phyloP scores from a whole-genome alignment of 176 grass and related monocot species.

The Otatea glauca region DNA sequence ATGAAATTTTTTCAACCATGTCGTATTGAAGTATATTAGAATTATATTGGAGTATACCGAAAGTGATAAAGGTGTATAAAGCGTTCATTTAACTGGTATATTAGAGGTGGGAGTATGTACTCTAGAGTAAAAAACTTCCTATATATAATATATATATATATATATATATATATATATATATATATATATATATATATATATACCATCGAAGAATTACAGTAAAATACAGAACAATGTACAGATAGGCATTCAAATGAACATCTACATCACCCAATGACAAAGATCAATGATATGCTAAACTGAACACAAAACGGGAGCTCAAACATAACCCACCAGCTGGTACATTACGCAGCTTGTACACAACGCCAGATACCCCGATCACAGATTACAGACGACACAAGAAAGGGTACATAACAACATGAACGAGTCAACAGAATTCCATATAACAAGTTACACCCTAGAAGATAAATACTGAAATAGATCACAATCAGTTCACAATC shows the following conservation, averaged over 20 bases:
- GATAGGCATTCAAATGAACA: neutral
- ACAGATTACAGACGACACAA: neutral
- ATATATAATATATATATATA: too few species aligned
- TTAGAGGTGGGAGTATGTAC: too few species aligned
- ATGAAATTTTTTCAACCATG: too few species aligned
- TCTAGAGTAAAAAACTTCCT: too few species aligned
- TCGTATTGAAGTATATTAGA: too few species aligned
- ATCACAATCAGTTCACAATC: constrained; percentile 1
- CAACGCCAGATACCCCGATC: neutral
- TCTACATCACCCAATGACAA: neutral
- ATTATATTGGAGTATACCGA: too few species aligned
- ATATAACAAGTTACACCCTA: constrained; percentile 21
- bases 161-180: too few species aligned
- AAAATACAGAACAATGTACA: neutral
- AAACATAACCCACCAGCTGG: neutral
- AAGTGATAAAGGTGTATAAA: too few species aligned
- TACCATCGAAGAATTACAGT: too few species aligned
- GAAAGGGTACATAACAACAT: constrained; percentile 1
- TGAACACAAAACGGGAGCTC: neutral
- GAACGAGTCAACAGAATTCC: constrained; percentile 34
- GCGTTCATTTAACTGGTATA: too few species aligned
- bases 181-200: too few species aligned
- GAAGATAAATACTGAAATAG: neutral
- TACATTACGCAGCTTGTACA: neutral
- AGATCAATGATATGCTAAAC: neutral